phyloP scores from a whole-genome alignment of 768 basidiomycete species.

The Multifurca ochricompacta region DNA sequence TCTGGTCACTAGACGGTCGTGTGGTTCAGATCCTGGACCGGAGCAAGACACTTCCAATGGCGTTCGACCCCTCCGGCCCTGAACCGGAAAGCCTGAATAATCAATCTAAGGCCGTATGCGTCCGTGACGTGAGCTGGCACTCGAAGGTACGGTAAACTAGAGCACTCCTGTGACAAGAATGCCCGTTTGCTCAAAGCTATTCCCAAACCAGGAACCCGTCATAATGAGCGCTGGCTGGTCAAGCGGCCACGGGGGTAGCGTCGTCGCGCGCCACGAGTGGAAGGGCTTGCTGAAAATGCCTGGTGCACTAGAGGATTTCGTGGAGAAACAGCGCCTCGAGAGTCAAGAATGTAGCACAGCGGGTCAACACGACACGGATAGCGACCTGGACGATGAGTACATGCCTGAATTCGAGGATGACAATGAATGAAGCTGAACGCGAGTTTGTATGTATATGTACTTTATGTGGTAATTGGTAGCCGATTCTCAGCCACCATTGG shows the following conservation, averaged over 20 bases:
- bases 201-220: constrained; percentile 58
- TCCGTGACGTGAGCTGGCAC: constrained; percentile 96
- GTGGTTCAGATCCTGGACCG: constrained; percentile 82
- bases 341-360: constrained; percentile 22
- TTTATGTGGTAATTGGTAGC: no score
- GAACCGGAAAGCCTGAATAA: constrained; percentile 31
- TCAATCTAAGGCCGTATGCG: constrained; percentile 41
- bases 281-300: constrained; percentile 77
- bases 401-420: constrained; percentile 5
- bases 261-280: constrained; percentile 92
- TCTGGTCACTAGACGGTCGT: constrained; percentile 91
- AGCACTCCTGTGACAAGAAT: background rate
- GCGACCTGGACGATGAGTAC: constrained; percentile 14
- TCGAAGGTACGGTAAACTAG: constrained; percentile 45
- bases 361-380: constrained; percentile 5
- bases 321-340: constrained; percentile 45
- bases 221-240: constrained; percentile 93
- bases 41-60: constrained; percentile 58
- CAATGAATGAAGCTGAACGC: constrained; percentile 1
- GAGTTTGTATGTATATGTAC: background rate
- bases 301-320: constrained; percentile 64
- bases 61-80: constrained; percentile 61
- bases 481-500: no score
- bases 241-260: constrained; percentile 51
- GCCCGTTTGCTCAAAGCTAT: background rate